A percentile compares a stretch with the other conserved stretches of the same genome.
phyloP scores from a whole-genome alignment of 1,139 yeast genomes.

The Scheffersomyces illinoinensis region DNA sequence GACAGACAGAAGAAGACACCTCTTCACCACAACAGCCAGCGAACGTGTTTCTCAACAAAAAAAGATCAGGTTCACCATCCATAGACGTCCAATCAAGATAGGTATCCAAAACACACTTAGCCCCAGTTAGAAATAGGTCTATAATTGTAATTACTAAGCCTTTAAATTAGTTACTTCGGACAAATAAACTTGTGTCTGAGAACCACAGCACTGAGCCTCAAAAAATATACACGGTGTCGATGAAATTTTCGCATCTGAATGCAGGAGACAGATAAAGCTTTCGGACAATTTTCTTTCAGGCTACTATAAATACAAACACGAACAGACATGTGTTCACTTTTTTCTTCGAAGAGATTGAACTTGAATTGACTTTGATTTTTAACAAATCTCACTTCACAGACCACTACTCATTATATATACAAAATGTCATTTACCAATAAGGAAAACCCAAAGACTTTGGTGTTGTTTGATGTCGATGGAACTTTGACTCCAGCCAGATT shows the following conservation, averaged over 20 bases:
- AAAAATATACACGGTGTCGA: neutral
- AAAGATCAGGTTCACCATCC: neutral
- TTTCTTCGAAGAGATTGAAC: neutral
- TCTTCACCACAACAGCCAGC: neutral
- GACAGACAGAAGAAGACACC: neutral
- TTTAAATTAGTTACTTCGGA: neutral
- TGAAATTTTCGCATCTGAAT: neutral
- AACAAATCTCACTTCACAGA: neutral
- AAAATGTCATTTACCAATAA: slow-evolving; percentile 54
- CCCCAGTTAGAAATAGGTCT: neutral
- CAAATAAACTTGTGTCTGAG: neutral
- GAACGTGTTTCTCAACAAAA: neutral
- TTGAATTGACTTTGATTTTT: neutral
- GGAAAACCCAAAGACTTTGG: slow-evolving; percentile 62
- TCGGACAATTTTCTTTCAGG: neutral
- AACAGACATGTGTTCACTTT: neutral
- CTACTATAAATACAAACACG: neutral
- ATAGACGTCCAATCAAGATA: neutral
- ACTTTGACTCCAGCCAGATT: slow-evolving; percentile 98
- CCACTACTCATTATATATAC: neutral
- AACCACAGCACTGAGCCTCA: neutral
- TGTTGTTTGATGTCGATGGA: slow-evolving; percentile 96
- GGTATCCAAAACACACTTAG: neutral
- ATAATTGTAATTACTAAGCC: neutral
- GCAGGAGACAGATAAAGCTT: neutral